These are phyloP conservation scores for Fusarium nanum DNA, from an alignment of 2,329 filamentous ascomycete genomes.

Conservation along the genomic window DNA sequence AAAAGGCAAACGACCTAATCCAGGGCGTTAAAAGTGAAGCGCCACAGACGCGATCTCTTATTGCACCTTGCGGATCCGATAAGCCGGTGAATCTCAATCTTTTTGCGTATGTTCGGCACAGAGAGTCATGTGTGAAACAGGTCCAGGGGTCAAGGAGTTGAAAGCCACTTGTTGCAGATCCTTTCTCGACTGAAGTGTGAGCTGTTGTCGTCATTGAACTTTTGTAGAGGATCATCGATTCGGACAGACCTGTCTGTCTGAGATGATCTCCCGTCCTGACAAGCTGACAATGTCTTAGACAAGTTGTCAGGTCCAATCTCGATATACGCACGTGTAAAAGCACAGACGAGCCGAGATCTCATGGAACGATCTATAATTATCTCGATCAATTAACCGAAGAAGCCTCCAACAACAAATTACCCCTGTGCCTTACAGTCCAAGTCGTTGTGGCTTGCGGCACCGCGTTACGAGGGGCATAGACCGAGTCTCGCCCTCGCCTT, in stretches of 20 bases:
- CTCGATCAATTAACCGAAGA: neutral
- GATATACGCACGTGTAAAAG: neutral
- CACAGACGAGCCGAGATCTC: neutral
- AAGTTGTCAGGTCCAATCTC: neutral
- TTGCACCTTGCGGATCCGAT: slow-evolving; percentile 9
- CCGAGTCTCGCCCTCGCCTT: slow-evolving; percentile 8
- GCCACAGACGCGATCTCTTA: slow-evolving; percentile 19
- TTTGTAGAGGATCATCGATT: neutral
- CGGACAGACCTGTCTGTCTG: neutral
- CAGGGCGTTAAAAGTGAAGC: slow-evolving; percentile 34
- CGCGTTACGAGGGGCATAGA: neutral
- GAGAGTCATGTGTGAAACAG: slow-evolving; percentile 25
- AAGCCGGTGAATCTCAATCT: neutral
- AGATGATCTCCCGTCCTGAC: neutral
- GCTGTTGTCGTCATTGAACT: slow-evolving; percentile 1
- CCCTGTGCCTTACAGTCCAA: neutral
- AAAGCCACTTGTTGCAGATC: slow-evolving; percentile 26
- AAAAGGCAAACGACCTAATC: slow-evolving; percentile 7
- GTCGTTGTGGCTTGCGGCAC: slow-evolving; percentile 5
- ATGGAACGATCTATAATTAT: neutral
- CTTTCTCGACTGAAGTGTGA: slow-evolving; percentile 10
- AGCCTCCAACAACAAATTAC: neutral
- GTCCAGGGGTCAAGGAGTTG: slow-evolving; percentile 23
- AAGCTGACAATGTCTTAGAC: slow-evolving; percentile 1
- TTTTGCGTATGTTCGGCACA: neutral